Conservation (phyloP, 2,329 filamentous ascomycete species). For the Trichoderma arundinaceum region DNA sequence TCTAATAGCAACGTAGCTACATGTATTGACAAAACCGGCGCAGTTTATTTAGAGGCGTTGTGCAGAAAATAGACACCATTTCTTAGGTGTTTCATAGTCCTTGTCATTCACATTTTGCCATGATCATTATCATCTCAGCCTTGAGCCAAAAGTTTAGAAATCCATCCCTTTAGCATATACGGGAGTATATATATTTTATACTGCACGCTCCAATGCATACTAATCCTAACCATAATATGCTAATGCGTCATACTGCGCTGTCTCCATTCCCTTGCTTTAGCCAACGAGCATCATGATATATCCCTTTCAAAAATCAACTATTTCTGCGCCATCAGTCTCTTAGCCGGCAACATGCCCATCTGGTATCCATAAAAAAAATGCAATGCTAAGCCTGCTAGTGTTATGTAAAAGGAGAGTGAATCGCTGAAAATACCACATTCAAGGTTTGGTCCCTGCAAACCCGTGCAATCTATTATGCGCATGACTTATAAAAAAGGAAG, state of each 20-base stretch:
- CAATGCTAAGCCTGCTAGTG: constrained; percentile 21
- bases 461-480: constrained; percentile 22
- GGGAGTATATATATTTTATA: neutral
- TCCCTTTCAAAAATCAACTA: neutral
- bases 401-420: constrained; percentile 3
- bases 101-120: neutral
- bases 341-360: neutral
- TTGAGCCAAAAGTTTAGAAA: neutral
- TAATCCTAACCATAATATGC: constrained; percentile 9
- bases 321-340: constrained; percentile 7
- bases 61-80: too few species aligned
- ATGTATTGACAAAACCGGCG: too few species aligned
- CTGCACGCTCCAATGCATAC: neutral
- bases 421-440: constrained; percentile 15
- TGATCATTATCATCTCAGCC: neutral
- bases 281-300: constrained; percentile 5
- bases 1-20: too few species aligned
- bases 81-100: too few species aligned
- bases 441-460: constrained; percentile 18
- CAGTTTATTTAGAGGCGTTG: too few species aligned
- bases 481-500: neutral
- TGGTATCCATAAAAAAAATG: neutral
- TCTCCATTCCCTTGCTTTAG: neutral
- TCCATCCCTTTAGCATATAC: neutral
- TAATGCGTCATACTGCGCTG: constrained; percentile 6